Conservation (phyloP, 345 rosid species). For the Balakata baccata region DNA sequence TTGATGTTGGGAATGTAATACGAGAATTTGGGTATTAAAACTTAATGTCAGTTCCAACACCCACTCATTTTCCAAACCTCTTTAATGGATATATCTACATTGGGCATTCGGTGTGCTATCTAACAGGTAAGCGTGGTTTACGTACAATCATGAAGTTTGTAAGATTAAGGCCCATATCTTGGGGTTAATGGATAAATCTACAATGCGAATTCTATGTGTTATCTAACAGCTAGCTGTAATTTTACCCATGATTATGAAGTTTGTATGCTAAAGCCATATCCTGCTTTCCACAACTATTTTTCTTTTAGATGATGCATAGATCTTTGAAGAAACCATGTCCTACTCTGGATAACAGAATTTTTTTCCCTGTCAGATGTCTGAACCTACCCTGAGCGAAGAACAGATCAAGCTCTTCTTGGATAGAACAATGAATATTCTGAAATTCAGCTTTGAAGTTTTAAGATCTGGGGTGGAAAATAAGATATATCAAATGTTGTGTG, state of each 20-base stretch:
- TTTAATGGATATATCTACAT: neutral
- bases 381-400: conserved; percentile 4
- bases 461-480: neutral
- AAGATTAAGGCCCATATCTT: too few species aligned
- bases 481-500: too few species aligned
- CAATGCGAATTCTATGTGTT: neutral
- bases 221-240: neutral
- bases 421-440: neutral
- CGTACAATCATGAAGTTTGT: too few species aligned
- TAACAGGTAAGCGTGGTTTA: too few species aligned
- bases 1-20: neutral
- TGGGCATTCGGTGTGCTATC: too few species aligned
- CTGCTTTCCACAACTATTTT: neutral
- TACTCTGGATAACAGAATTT: neutral
- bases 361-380: conserved; percentile 15
- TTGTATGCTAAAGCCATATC: neutral
- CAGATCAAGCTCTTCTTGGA: conserved; percentile 9
- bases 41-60: too few species aligned
- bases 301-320: neutral
- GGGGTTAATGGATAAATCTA: too few species aligned
- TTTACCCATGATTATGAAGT: neutral
- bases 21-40: neutral
- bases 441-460: neutral
- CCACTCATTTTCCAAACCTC: neutral
- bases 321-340: neutral